Percentiles rank a stretch among this genome's conserved stretches.
These are phyloP conservation scores for Scedosporium aurantiacum DNA, from an alignment of 2,329 filamentous ascomycete genomes.

Conservation along the genomic window DNA sequence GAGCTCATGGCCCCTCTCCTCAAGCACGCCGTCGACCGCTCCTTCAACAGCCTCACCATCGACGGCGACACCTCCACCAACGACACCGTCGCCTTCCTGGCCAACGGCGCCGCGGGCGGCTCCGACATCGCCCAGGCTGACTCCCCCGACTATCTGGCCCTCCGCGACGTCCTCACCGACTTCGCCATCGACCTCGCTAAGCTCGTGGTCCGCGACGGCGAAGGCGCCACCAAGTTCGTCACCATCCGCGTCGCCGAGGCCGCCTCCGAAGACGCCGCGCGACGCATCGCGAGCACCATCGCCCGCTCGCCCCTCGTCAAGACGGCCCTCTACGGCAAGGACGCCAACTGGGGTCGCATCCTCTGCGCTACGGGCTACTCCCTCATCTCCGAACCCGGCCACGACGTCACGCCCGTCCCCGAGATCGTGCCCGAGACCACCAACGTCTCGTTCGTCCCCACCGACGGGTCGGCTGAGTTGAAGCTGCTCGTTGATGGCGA, in stretches of 20 bases:
- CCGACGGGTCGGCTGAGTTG: constrained; percentile 65
- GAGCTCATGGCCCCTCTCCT: constrained; percentile 59
- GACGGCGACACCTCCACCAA: constrained; percentile 97
- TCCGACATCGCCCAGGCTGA: constrained; percentile 43
- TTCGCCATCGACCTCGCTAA: constrained; percentile 81
- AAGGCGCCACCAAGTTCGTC: constrained; percentile 97
- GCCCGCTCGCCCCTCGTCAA: constrained; percentile 90
- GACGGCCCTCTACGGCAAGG: constrained; percentile 91
- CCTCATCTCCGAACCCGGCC: constrained; percentile 47
- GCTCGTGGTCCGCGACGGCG: constrained; percentile 88
- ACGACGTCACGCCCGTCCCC: constrained; percentile 45
- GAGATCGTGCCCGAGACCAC: constrained; percentile 60
- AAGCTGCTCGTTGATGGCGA: constrained; percentile 70
- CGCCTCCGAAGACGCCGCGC: constrained; percentile 56
- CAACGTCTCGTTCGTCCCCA: constrained; percentile 67
- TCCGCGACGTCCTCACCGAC: constrained; percentile 58
- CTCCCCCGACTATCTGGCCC: constrained; percentile 55
- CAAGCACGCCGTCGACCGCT: constrained; percentile 62
- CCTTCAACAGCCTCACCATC: constrained; percentile 94
- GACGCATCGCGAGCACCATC: constrained; percentile 75
- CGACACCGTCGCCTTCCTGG: constrained; percentile 88
- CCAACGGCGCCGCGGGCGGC: constrained; percentile 84
- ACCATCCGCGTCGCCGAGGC: constrained; percentile 76
- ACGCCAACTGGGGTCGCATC: constrained; percentile 97
- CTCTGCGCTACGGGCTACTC: constrained; percentile 87